Percentiles rank a stretch among this genome's conserved stretches.
Evolutionary conservation across 371 early-diverging fungal genomes (phyloP).

Genomic region (Syncephalastrum monosporum): DNA sequence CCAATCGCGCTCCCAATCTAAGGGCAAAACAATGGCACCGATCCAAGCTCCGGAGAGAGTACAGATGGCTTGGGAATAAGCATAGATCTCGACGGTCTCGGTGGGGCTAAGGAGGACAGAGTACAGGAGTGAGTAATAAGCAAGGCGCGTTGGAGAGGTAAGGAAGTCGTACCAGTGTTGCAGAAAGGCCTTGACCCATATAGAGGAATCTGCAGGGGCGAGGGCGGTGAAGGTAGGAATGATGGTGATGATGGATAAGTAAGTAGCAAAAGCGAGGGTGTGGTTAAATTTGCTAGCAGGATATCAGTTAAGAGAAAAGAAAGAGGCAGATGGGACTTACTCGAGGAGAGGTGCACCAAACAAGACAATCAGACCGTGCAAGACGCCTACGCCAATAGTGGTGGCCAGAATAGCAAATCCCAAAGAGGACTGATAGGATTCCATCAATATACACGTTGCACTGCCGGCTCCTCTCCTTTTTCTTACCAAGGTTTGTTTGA

Average conservation of each 20-base stretch:
- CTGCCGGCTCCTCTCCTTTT: slow-evolving; percentile 9
- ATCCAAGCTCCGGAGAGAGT: slow-evolving; percentile 51
- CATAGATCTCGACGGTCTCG: slow-evolving; percentile 40
- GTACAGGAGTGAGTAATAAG: background rate
- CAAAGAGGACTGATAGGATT: slow-evolving; percentile 13
- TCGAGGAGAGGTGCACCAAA: slow-evolving; percentile 45
- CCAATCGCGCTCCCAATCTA: slow-evolving; percentile 56
- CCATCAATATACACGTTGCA: slow-evolving; percentile 3
- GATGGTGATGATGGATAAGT: slow-evolving; percentile 36
- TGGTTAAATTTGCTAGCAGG: slow-evolving; percentile 21
- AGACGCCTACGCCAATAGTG: slow-evolving; percentile 17
- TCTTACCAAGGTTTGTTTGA: slow-evolving; percentile 11
- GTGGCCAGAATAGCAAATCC: slow-evolving; percentile 26
- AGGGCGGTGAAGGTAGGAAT: slow-evolving; percentile 32
- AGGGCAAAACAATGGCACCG: slow-evolving; percentile 48
- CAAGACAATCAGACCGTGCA: slow-evolving; percentile 35
- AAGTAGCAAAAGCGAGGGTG: slow-evolving; percentile 40
- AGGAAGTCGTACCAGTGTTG: slow-evolving; percentile 39
- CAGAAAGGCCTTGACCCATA: slow-evolving; percentile 37
- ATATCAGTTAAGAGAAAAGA: slow-evolving; percentile 2
- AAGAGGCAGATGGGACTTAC: slow-evolving; percentile 14
- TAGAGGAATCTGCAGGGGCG: slow-evolving; percentile 16
- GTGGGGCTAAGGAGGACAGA: slow-evolving; percentile 24
- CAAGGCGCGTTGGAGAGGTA: background rate
- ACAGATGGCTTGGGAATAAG: slow-evolving; percentile 43